These are phyloP conservation scores for Russula virescens DNA, from an alignment of 768 basidiomycete species.

Conservation along the genomic window DNA sequence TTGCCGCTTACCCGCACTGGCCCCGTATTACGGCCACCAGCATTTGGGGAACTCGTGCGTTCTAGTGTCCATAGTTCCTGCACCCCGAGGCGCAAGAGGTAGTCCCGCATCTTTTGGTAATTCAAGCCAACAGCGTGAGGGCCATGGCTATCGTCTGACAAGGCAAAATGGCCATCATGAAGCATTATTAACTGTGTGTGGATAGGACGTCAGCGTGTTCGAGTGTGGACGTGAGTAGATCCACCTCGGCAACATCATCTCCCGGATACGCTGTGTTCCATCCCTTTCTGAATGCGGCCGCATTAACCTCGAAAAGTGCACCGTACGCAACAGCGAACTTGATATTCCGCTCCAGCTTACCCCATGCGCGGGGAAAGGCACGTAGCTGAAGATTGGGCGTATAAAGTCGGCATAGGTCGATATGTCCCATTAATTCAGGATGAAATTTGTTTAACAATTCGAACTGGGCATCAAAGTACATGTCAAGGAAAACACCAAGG, in stretches of 20 bases:
- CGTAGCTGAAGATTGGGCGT: conserved; percentile 52
- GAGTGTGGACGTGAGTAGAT: conserved; percentile 28
- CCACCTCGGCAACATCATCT: conserved; percentile 66
- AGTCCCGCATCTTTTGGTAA: conserved; percentile 60
- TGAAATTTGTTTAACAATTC: conserved; percentile 60
- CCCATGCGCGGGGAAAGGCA: conserved; percentile 55
- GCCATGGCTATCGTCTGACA: conserved; percentile 97
- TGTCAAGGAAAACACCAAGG: conserved; percentile 46
- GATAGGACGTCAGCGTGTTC: neutral
- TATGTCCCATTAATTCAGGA: conserved; percentile 89
- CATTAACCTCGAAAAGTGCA: conserved; percentile 89
- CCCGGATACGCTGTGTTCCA: conserved; percentile 86
- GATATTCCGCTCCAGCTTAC: conserved; percentile 71
- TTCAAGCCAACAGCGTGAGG: conserved; percentile 84
- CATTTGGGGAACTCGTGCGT: conserved; percentile 36
- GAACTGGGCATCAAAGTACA: conserved; percentile 86
- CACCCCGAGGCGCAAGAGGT: conserved; percentile 57
- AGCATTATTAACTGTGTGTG: conserved; percentile 58
- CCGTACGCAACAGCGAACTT: conserved; percentile 69
- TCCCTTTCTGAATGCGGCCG: conserved; percentile 87
- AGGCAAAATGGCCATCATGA: conserved; percentile 64
- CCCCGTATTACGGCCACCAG: conserved; percentile 40
- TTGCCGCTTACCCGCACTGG: conserved; percentile 43
- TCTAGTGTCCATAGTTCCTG: conserved; percentile 61
- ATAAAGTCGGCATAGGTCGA: conserved; percentile 90